Conservation (phyloP, 1,284 basidiomycete species). For the Psilocybe mexicana region DNA sequence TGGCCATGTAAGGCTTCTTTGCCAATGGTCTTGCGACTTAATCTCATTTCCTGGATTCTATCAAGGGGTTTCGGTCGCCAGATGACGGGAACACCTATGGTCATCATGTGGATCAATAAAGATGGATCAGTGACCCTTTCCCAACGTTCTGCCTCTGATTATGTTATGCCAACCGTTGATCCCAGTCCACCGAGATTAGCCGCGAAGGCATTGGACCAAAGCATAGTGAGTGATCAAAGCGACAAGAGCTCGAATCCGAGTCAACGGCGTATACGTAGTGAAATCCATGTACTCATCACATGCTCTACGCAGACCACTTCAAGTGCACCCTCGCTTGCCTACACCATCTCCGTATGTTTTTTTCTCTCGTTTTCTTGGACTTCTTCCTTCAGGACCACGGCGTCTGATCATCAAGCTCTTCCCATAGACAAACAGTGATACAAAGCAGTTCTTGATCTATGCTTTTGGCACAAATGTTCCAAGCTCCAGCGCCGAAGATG, state of each 20-base stretch:
- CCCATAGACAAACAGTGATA: conserved; percentile 38
- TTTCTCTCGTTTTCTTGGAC: neutral
- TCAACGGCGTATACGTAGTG: neutral
- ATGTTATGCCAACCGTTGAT: conserved; percentile 51
- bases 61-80: conserved; percentile 52
- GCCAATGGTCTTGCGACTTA: neutral
- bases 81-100: conserved; percentile 59
- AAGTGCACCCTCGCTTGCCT: conserved; percentile 41
- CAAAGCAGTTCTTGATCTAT: conserved; percentile 46
- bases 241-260: neutral
- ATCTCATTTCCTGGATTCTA: neutral
- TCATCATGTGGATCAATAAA: conserved; percentile 64
- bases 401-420: neutral
- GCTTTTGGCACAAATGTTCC: conserved; percentile 48
- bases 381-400: neutral
- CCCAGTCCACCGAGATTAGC: conserved; percentile 50
- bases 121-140: conserved; percentile 58
- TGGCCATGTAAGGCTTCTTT: conserved; percentile 46
- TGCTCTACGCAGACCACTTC: conserved; percentile 34
- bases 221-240: conserved; percentile 34
- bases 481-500: conserved; percentile 33
- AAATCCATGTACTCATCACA: neutral
- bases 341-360: conserved; percentile 46
- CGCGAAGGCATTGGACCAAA: conserved; percentile 35
- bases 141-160: conserved; percentile 49